Base-by-base conservation (phyloP, 2,329 filamentous ascomycete genomes). In the Colletotrichum neosansevieriae region DNA sequence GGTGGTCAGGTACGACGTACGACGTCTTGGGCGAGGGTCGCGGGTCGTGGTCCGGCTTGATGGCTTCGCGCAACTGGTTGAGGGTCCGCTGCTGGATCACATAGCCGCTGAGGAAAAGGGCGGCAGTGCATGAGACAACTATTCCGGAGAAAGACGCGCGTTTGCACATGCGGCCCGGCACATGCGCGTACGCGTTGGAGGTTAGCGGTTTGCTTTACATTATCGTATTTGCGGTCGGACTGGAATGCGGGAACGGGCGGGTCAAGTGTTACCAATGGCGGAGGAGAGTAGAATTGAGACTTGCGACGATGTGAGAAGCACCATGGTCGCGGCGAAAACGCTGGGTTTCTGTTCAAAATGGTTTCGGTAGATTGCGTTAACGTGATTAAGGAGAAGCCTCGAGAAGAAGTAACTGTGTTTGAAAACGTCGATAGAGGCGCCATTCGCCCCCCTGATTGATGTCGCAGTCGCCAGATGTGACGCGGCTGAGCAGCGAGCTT, bases 81-180 rank as follows among this genome's bases (percentile, higher is more conserved):
- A 97, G 88, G 0, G 94, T 96, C 74, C 93, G 89, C 79, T 98
- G 94, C 75, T 98, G 94, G 60, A 97, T 86, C 3, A 90, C 87
- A 78, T 97, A 97, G 74, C 94, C 94, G 58, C 92, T 94, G 36
- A 97, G 84, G 78, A 98, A 98, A 29, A 98, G 89, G 4, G 94
- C 88, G 42, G 90, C 79, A 3, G 94, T 97, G 79, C 93, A 97
- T 29, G 92, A 77, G 71, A 93, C 82, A 67, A 97, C 92, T 91
- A 67, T 63, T 47, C 34, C 47, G 51, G 21, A 49, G 56, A 36
- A 21, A 12, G 29, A 9, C 13, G 58, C 13, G 58, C 61, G 56
- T 60, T 50, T 56, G 54, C 61, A 21, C 32, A 58, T 49, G 60
- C 61, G 64, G 44, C 15, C 19, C 11, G 54, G 29, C 36, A 15